These are phyloP conservation scores for Avicennia marina DNA, from an alignment of 257 asterid species.

Conservation along the genomic window DNA sequence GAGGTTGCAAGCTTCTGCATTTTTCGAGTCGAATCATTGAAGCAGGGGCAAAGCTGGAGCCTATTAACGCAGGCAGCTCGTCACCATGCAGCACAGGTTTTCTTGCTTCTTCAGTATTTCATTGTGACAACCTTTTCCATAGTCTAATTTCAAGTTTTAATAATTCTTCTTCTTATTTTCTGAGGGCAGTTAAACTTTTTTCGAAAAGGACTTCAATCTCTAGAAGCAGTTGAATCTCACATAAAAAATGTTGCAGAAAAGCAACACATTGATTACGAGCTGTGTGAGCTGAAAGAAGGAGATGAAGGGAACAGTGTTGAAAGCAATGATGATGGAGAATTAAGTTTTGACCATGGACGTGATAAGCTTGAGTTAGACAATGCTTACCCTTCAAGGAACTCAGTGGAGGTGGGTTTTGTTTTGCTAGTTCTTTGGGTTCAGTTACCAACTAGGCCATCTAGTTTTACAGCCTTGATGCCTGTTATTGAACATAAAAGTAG, in stretches of 20 bases:
- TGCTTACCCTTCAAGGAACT: conserved; percentile 41
- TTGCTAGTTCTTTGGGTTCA: no score
- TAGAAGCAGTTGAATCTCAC: conserved; percentile 78
- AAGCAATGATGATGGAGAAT: conserved; percentile 53
- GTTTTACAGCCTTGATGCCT: background rate
- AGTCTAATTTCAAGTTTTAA: conserved; percentile 8
- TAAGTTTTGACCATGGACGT: conserved; percentile 66
- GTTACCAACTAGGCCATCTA: conserved; percentile 5
- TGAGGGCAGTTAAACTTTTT: conserved; percentile 69
- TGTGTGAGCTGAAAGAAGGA: conserved; percentile 50
- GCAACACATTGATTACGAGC: conserved; percentile 77
- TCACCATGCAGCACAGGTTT: conserved; percentile 95
- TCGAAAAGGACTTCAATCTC: conserved; percentile 80
- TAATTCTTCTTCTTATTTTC: conserved; percentile 22
- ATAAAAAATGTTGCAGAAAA: conserved; percentile 67
- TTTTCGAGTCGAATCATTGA: conserved; percentile 90
- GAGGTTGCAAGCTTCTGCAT: conserved; percentile 80
- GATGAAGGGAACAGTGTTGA: conserved; percentile 51
- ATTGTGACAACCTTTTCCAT: conserved; percentile 3
- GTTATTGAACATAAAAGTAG: background rate
- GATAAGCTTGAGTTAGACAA: conserved; percentile 53
- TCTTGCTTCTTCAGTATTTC: conserved; percentile 14
- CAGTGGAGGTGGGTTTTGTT: conserved; percentile 59
- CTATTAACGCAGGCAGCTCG: conserved; percentile 93
- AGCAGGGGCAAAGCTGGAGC: conserved; percentile 91